Evolutionary conservation across 352 stramenopile genomes (phyloP).

Genomic region (Globisporangium irregulare): DNA sequence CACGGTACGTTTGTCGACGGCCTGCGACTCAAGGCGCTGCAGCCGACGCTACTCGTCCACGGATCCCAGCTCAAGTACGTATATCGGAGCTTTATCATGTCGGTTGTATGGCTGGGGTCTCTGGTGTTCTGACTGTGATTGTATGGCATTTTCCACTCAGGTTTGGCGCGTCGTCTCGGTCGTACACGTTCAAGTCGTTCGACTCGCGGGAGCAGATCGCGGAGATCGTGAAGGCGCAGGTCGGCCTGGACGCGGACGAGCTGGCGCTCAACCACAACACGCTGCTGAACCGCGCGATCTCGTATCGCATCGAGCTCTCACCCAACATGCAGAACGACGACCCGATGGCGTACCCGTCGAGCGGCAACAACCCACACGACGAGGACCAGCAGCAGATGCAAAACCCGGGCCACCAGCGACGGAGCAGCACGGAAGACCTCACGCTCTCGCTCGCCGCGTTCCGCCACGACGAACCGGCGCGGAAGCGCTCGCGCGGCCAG

Average conservation of each 20-base stretch:
- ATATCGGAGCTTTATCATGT: constrained; percentile 1
- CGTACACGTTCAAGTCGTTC: constrained; percentile 83
- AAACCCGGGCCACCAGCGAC: constrained; percentile 13
- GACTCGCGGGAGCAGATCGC: constrained; percentile 74
- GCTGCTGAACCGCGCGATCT: constrained; percentile 74
- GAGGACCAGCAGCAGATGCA: constrained; percentile 27
- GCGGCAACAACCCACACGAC: constrained; percentile 17
- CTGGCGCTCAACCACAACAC: constrained; percentile 74
- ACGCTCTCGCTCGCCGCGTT: constrained; percentile 25
- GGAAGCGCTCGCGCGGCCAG: constrained; percentile 51
- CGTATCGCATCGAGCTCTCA: constrained; percentile 72
- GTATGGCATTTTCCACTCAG: constrained; percentile 12
- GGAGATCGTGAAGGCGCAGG: constrained; percentile 46
- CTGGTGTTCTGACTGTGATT: neutral
- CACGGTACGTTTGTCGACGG: constrained; percentile 80
- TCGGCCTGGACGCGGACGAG: constrained; percentile 56
- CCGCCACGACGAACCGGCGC: constrained; percentile 20
- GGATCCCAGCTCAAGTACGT: constrained; percentile 52
- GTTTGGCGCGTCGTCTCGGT: constrained; percentile 75
- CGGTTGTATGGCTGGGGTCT: neutral
- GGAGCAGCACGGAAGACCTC: constrained; percentile 31
- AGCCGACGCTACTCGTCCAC: constrained; percentile 67
- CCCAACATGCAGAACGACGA: constrained; percentile 46
- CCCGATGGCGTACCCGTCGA: constrained; percentile 28
- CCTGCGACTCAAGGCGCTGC: constrained; percentile 47